Conservation (phyloP, 352 stramenopile species). For the Globisporangium heterothallicum region DNA sequence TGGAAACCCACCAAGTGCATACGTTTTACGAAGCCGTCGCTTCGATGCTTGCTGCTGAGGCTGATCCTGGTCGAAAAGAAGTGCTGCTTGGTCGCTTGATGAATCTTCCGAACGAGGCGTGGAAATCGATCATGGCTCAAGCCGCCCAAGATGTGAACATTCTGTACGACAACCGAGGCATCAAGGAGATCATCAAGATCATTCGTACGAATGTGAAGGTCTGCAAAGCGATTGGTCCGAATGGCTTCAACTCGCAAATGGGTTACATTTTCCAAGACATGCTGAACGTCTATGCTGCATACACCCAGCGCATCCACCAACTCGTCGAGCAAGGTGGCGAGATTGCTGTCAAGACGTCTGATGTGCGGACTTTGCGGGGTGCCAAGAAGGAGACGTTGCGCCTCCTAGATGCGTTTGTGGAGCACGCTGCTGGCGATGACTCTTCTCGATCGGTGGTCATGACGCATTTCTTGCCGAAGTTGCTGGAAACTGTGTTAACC, state of each 20-base stretch:
- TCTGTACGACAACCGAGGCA: constrained; percentile 65
- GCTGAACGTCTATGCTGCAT: constrained; percentile 98
- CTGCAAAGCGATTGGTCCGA: constrained; percentile 91
- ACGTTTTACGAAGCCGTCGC: constrained; percentile 99
- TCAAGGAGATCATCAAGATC: constrained; percentile 97
- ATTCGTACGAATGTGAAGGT: constrained; percentile 97
- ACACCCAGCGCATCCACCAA: constrained; percentile 94
- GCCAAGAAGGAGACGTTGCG: constrained; percentile 97
- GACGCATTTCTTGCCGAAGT: constrained; percentile 94
- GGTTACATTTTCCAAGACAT: constrained; percentile 98
- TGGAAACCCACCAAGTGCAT: constrained; percentile 99
- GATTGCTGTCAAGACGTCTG: constrained; percentile 92
- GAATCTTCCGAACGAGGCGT: constrained; percentile 92
- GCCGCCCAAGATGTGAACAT: constrained; percentile 71
- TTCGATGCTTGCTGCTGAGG: constrained; percentile 78
- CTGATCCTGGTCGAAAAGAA: constrained; percentile 81
- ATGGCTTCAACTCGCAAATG: constrained; percentile 97
- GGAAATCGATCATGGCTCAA: constrained; percentile 83
- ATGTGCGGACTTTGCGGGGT: constrained; percentile 90
- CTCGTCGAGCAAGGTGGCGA: constrained; percentile 88
- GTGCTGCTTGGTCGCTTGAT: constrained; percentile 93
- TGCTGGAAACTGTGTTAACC: constrained; percentile 95
- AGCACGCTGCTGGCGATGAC: constrained; percentile 72
- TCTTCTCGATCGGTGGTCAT: constrained; percentile 76
- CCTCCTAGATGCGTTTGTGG: constrained; percentile 96